phyloP scores from a whole-genome alignment of 257 asterid species.

The Solanum sitiens region DNA sequence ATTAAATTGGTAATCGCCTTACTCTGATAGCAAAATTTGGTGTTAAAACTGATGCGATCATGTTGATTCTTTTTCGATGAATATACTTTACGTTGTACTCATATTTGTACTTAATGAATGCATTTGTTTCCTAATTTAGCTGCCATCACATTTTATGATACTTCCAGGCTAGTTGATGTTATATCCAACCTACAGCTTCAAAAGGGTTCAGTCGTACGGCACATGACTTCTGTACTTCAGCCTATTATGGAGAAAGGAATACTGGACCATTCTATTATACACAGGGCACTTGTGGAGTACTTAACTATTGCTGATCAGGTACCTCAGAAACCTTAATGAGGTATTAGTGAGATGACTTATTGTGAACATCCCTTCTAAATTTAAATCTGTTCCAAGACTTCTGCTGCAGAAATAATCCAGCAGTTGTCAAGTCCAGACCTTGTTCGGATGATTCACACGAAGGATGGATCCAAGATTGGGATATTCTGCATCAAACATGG shows the following conservation, averaged over 20 bases:
- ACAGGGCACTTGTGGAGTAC: conserved; percentile 68
- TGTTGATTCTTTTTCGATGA: not conserved
- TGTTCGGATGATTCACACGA: conserved; percentile 78
- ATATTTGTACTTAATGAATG: not conserved
- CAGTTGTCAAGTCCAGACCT: conserved; percentile 58
- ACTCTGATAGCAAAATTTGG: not conserved
- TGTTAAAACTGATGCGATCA: not conserved
- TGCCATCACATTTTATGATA: not conserved
- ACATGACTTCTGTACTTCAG: conserved; percentile 71
- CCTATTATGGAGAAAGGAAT: conserved; percentile 91
- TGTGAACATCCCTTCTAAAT: conserved; percentile 22
- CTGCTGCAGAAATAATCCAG: conserved; percentile 81
- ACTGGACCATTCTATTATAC: conserved; percentile 85
- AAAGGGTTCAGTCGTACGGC: conserved; percentile 69
- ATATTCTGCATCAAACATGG: conserved; percentile 82
- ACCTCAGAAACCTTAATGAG: not conserved
- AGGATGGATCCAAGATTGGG: conserved; percentile 77
- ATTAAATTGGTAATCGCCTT: not conserved
- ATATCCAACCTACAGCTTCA: conserved; percentile 63
- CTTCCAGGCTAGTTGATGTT: conserved; percentile 66
- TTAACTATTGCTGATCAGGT: conserved; percentile 76
- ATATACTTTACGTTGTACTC: not conserved
- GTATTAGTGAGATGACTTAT: not conserved
- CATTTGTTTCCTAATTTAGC: not conserved
- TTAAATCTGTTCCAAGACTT: conserved; percentile 42